Base-by-base conservation (phyloP, 1,284 basidiomycete species). In the Rhodofomes roseus region DNA sequence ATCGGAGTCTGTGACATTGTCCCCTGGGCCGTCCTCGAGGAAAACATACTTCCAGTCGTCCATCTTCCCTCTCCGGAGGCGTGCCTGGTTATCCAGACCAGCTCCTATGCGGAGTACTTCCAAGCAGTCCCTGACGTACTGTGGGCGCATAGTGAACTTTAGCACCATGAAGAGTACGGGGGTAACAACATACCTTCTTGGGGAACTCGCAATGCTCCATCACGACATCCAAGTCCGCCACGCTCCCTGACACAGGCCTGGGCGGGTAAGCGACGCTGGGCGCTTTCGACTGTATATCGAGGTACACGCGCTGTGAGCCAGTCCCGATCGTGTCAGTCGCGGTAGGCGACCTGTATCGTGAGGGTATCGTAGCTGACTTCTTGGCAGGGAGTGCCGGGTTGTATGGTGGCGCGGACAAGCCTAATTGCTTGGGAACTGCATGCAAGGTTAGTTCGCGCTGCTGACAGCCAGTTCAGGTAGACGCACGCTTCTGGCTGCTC, bases 121-220 rank as follows among this genome's bases (percentile, higher is more conserved):
- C 22, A 91, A 77, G 66, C 89, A 92, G 68, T 92, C 90, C 54
- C 90, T 83, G 16, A 92, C 89, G 70, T 90, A 90, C 83, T 89
- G 68, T 23, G 34, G 31, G 16, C 9, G 14, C 37, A 39, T 39
- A 22, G 16, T 22, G 12, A 46, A 27, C 25, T 46, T 3, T 25
- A 58, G 25, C 22, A 41, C 18, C 4, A 44, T 61, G 20, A 23
- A 23, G 27, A 4, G 22, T 56, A 36, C 4, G n/a, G 40, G 16
- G n/a, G 54, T 22, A 63, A 66, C 14, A n/a, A 55, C 23, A 63
- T 66, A 92, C 93, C 81, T 94, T 92, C 69, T 85, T 81, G 18
- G 84, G 84, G 70, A 94, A 95, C 74, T 96, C 92, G 71, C 95
- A 98, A 65, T 94, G 83, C 40, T 94, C 87, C 85, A 95, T 87